Base-by-base conservation (phyloP, 1,284 basidiomycete species). In the Rhodofomes roseus region DNA sequence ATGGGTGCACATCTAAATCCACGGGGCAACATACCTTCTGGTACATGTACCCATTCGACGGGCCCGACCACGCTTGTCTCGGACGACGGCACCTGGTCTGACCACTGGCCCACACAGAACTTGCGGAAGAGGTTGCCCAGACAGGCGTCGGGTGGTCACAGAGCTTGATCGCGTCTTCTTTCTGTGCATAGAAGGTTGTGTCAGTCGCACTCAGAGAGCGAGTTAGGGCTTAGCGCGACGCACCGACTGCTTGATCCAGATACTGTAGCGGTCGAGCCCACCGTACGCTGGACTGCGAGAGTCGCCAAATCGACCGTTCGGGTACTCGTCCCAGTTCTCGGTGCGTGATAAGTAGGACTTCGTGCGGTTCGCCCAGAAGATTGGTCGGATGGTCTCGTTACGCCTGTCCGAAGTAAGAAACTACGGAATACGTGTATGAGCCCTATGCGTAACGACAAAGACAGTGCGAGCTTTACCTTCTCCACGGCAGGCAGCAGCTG, bases 311-410 rank as follows among this genome's bases (percentile, higher is more conserved):
- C 96, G 92, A 65, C 96, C 97, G 74, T 99, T 99, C 51, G 96
- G 96, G 74, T 96, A 99, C 76, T 99, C 97, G 74, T 99, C 96
- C 96, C 96, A 99, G 70, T 95, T 92, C 72, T 94, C 92, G 23
- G 94, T 96, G 55, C 95, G 89, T 16, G 92, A 92, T 43, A 96
- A 79, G 73, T 96, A 96, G 3, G 93, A 96, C 70, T 93, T 90
- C 50, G 93, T 84, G 46, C 95, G 83, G 77, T 98, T 96, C 22
- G 94, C 93, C 94, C 93, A 95, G 78, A 95, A 97, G 70, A 98
- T 97, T 3, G 95, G 95, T 51, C 95, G 88, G 66, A 96, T 97
- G 41, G 84, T 90, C 76, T 98, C 95, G 65, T 85, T 79, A 51
- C 95, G 87, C 60, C 95, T 84, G 69, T 83, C 91, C 23, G 95